phyloP scores from a whole-genome alignment of 176 grass and related monocot species.

The Musa itinerans region DNA sequence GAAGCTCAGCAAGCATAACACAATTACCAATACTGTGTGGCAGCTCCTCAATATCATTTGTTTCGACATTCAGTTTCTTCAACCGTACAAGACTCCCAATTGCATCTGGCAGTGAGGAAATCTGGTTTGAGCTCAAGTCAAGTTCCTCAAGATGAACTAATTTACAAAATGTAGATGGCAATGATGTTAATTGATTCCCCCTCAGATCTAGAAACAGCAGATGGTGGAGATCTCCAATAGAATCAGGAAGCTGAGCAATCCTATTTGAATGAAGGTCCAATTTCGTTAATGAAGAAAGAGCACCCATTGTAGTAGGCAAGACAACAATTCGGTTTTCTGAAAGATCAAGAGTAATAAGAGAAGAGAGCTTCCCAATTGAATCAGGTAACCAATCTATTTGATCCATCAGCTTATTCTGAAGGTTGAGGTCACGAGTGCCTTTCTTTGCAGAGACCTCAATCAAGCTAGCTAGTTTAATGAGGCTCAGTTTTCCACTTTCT shows the following conservation, averaged over 20 bases:
- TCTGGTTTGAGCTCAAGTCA: slow-evolving; percentile 60
- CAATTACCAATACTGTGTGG: slow-evolving; percentile 88
- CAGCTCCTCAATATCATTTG: slow-evolving; percentile 82
- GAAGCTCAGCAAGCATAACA: slow-evolving; percentile 60
- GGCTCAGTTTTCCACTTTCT: slow-evolving; percentile 45
- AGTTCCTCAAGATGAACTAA: slow-evolving; percentile 84
- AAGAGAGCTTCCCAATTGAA: slow-evolving; percentile 84
- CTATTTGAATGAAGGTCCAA: slow-evolving; percentile 79
- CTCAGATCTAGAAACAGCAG: slow-evolving; percentile 62
- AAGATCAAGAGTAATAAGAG: slow-evolving; percentile 68
- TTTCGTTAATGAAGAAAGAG: slow-evolving; percentile 72
- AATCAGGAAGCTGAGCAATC: slow-evolving; percentile 58
- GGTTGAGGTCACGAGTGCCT: slow-evolving; percentile 42
- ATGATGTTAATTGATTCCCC: slow-evolving; percentile 65
- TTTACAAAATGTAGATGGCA: slow-evolving; percentile 58
- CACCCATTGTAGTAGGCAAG: slow-evolving; percentile 64
- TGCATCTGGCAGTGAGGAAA: slow-evolving; percentile 64
- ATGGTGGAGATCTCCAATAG: slow-evolving; percentile 56
- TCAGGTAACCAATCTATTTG: slow-evolving; percentile 98
- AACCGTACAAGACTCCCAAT: slow-evolving; percentile 56
- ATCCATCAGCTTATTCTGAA: slow-evolving; percentile 60
- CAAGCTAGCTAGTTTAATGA: slow-evolving; percentile 85
- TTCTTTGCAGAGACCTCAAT: slow-evolving; percentile 86
- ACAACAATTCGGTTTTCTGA: slow-evolving; percentile 61
- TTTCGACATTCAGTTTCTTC: slow-evolving; percentile 72